phyloP scores from a whole-genome alignment of 208 protist species.

The Leptomonas pyrrhocoris region DNA sequence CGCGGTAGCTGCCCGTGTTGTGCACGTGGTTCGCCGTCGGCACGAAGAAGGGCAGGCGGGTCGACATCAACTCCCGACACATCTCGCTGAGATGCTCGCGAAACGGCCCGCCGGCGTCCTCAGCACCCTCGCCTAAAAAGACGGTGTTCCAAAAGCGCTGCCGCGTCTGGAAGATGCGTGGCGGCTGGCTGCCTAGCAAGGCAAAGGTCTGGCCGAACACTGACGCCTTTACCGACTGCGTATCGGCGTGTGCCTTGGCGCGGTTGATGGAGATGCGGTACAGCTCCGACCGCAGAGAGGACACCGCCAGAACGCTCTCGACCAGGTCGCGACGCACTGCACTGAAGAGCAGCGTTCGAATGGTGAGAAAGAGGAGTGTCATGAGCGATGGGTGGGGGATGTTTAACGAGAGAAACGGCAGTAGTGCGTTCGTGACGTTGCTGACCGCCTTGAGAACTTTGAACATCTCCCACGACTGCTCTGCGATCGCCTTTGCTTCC shows the following conservation, averaged over 20 bases:
- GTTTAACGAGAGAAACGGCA: conserved; percentile 81
- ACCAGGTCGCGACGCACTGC: conserved; percentile 65
- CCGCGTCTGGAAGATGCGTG: conserved; percentile 86
- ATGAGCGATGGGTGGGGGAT: conserved; percentile 42
- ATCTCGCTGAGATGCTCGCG: conserved; percentile 93
- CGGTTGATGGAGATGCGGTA: conserved; percentile 90
- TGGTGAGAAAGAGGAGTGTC: conserved; percentile 68
- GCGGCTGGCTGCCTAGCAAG: conserved; percentile 63
- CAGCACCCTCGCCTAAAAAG: conserved; percentile 92
- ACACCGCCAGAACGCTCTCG: conserved; percentile 75
- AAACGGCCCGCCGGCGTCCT: conserved; percentile 94
- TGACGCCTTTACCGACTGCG: conserved; percentile 50
- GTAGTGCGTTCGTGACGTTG: conserved; percentile 68
- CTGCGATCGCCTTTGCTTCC: conserved; percentile 13
- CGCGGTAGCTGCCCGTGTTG: conserved; percentile 85
- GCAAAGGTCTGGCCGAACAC: conserved; percentile 92
- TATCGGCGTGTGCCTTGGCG: conserved; percentile 46
- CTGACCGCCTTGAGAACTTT: conserved; percentile 71
- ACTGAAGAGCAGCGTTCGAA: conserved; percentile 71
- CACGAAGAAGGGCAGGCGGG: conserved; percentile 86
- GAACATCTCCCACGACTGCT: conserved; percentile 55
- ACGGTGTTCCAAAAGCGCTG: conserved; percentile 89
- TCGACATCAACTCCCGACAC: conserved; percentile 90
- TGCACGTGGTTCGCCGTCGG: conserved; percentile 89
- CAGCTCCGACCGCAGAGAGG: conserved; percentile 73